Evolutionary conservation across 208 protist species (phyloP).

Genomic region (Trypanosoma congolense): DNA sequence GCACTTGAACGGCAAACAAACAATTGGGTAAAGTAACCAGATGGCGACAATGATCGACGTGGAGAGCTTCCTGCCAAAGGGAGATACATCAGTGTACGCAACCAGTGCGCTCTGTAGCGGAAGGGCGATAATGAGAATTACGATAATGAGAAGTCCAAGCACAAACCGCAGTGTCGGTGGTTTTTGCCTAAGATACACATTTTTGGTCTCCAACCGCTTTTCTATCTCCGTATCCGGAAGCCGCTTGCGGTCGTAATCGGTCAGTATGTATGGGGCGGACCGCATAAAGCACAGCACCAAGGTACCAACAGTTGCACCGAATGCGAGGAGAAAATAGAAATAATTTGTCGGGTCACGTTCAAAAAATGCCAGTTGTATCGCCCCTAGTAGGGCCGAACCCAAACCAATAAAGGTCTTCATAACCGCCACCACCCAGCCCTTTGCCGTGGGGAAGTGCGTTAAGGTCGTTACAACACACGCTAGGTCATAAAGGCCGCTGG

Average conservation of each 20-base stretch:
- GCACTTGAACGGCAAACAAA: conserved; percentile 35
- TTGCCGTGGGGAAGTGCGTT: conserved; percentile 68
- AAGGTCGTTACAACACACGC: conserved; percentile 68
- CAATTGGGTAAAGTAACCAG: conserved; percentile 28
- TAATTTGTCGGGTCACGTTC: conserved; percentile 35
- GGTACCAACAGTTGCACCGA: conserved; percentile 54
- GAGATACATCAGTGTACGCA: conserved; percentile 27
- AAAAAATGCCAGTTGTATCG: conserved; percentile 68
- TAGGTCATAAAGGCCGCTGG: conserved; percentile 64
- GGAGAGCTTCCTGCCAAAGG: conserved; percentile 31
- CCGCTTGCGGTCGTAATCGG: conserved; percentile 35
- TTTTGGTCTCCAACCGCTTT: conserved; percentile 30
- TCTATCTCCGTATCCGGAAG: conserved; percentile 35
- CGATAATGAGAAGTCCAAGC: conserved; percentile 50
- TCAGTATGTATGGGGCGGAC: conserved; percentile 53
- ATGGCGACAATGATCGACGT: conserved; percentile 31
- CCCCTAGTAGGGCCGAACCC: conserved; percentile 69
- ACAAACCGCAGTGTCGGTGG: conserved; percentile 55
- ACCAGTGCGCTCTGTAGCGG: conserved; percentile 43
- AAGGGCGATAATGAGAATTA: conserved; percentile 54
- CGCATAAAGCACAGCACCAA: neutral
- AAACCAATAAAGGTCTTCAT: conserved; percentile 87
- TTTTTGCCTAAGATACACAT: conserved; percentile 53
- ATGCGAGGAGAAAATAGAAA: conserved; percentile 32
- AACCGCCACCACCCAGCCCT: conserved; percentile 71